These are phyloP conservation scores for Cryphonectria parasitica DNA, from an alignment of 2,329 filamentous ascomycete species.

Conservation along the genomic window DNA sequence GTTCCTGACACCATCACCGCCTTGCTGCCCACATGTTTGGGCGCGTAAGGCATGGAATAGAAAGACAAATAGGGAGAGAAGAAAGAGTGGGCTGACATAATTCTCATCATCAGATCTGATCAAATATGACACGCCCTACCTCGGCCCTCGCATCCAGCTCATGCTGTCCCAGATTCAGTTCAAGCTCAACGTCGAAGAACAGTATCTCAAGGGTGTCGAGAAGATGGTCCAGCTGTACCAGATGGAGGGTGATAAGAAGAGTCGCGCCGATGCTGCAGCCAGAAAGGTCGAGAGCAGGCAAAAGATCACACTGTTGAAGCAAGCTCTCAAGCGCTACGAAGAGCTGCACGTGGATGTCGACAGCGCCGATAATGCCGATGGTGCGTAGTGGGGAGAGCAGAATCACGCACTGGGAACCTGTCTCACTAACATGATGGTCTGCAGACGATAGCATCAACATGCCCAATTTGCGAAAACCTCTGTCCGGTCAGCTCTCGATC, in stretches of 20 bases:
- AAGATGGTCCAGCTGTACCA: conserved; percentile 99
- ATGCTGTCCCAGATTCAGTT: conserved; percentile 99
- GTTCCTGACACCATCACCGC: conserved; percentile 18
- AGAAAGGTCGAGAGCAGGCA: conserved; percentile 93
- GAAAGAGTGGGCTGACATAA: conserved; percentile 23
- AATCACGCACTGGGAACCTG: not conserved
- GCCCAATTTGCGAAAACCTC: conserved; percentile 92
- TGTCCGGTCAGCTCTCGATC: conserved; percentile 87
- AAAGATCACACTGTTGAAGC: conserved; percentile 94
- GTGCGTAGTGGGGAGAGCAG: conserved; percentile 52
- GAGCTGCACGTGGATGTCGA: conserved; percentile 96
- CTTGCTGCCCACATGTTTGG: not conserved
- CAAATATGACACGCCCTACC: conserved; percentile 95
- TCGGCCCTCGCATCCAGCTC: conserved; percentile 96
- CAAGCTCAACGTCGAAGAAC: conserved; percentile 97
- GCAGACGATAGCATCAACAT: conserved; percentile 95
- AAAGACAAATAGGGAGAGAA: not conserved
- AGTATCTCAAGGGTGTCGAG: conserved; percentile 98
- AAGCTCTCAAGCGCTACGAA: conserved; percentile 95
- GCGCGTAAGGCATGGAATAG: not conserved
- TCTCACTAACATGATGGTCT: conserved; percentile 36
- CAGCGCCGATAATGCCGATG: conserved; percentile 74
- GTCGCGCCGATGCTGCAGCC: conserved; percentile 87
- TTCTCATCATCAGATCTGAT: conserved; percentile 74
- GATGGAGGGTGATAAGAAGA: conserved; percentile 97